Base-by-base conservation (phyloP, 352 stramenopile species). In the Phytophthora palmivora region DNA sequence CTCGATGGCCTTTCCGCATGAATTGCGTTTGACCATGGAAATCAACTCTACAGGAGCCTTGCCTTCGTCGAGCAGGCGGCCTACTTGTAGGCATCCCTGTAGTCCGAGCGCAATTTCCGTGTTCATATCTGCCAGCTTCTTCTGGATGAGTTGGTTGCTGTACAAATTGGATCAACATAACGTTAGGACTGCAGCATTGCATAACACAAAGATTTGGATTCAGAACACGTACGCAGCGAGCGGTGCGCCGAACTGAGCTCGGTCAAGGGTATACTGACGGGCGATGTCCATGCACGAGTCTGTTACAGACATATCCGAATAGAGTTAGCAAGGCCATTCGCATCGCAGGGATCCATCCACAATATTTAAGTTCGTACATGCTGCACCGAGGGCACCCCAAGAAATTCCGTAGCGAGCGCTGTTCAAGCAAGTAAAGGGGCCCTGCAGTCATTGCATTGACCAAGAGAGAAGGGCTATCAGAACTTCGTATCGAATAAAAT, bases 381-480 rank as follows among this genome's bases (percentile, higher is more conserved):
- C 97, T 54, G 97, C 97, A 37, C 97, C 97, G 45, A 99, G 81
- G 11, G 93, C 89, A 53, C 97, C 97, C 96, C 96, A 99, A 12
- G 96, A 95, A 70, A 99, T 99, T 30, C 97, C 97, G 68, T 96
- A 99, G 19, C 97, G 88, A 43, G 97, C 97, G 66, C 96, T 99
- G 79, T 99, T 99, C 14, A 99, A 67, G 65, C 97, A 99, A 34
- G 87, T 96, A 74, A 99, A 99, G 11, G 97, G 97, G n/a, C 96
- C 97, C 64, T 90, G 76, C 22, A 51, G 12, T 18, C 12, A 11
- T 53, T 30, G 7, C 6, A 55, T 1, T 15, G n/a, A 10, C 21
- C 7, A 50, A 39, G 16, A 19, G 6, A 58, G 32, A 52, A 21
- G 37, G 47, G 38, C 33, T 34, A 18, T 42, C 15, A 42, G 30